These are phyloP conservation scores for Blastobotrys raffinosifermentans DNA, from an alignment of 1,139 yeast genomes.

Conservation along the genomic window DNA sequence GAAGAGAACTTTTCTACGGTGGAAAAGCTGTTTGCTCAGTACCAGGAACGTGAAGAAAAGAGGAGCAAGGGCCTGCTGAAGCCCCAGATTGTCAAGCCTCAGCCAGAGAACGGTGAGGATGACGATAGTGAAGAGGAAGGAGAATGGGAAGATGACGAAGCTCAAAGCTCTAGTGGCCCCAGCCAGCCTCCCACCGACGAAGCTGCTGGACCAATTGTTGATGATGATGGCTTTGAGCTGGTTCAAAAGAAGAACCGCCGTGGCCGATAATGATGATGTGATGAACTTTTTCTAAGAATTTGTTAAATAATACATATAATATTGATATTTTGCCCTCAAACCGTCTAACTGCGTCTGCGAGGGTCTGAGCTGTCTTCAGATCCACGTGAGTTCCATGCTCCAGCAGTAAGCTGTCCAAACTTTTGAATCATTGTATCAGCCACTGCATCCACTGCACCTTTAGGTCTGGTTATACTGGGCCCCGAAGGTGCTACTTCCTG, in stretches of 20 bases:
- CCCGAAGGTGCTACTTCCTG: constrained; percentile 39
- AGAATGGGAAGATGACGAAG: constrained; percentile 34
- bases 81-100: constrained; percentile 28
- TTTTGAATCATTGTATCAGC: constrained; percentile 39
- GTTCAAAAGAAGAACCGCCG: constrained; percentile 51
- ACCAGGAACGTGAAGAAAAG: constrained; percentile 47
- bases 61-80: constrained; percentile 33
- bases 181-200: no score
- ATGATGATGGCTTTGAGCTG: constrained; percentile 89
- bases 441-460: constrained; percentile 49
- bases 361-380: not conserved
- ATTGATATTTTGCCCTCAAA: no score
- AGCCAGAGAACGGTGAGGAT: constrained; percentile 40
- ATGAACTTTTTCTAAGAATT: no score
- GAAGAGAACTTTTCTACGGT: constrained; percentile 48
- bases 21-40: constrained; percentile 54
- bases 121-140: constrained; percentile 39
- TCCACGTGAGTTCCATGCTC: not conserved
- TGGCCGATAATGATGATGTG: no score
- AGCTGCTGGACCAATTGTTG: constrained; percentile 69
- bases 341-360: no score
- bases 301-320: no score
- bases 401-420: constrained; percentile 20
- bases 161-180: constrained; percentile 18
- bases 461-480: constrained; percentile 37